Percentiles rank a stretch among this genome's conserved stretches.
phyloP scores from a whole-genome alignment of 257 asterid genomes.

The Jasminum sambac region DNA sequence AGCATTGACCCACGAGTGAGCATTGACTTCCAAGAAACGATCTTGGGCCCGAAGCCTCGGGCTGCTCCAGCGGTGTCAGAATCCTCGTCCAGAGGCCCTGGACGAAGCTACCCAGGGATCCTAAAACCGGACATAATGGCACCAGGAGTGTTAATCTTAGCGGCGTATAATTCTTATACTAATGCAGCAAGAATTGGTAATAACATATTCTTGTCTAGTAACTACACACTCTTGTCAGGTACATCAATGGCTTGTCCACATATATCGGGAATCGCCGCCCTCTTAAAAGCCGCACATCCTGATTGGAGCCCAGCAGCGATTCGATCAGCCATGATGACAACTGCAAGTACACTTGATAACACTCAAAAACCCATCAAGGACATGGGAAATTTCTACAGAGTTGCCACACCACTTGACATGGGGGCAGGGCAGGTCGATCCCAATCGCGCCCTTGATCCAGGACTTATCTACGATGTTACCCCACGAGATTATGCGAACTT shows the following conservation, averaged over 20 bases:
- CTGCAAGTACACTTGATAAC: conserved; percentile 5
- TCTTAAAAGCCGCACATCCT: conserved; percentile 8
- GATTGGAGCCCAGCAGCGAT: conserved; percentile 14
- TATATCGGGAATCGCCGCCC: conserved; percentile 16
- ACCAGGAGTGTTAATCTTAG: conserved; percentile 18
- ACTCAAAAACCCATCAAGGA: conserved; percentile 12
- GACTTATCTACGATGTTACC: not conserved
- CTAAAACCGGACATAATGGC: conserved; percentile 9
- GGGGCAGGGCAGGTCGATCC: conserved; percentile 13
- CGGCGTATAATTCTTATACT: not conserved
- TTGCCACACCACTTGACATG: conserved; percentile 6
- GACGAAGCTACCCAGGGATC: conserved; percentile 7
- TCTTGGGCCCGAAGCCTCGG: not conserved
- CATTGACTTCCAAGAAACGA: conserved; percentile 20
- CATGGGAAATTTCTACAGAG: not conserved
- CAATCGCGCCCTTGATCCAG: conserved; percentile 3
- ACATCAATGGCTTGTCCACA: conserved; percentile 22
- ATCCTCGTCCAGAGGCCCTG: conserved; percentile 15
- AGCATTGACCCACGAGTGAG: conserved; percentile 12
- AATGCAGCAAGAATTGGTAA: not conserved
- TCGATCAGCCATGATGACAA: conserved; percentile 16
- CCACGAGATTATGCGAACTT: not conserved
- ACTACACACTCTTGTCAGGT: conserved; percentile 11
- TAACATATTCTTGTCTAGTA: not conserved
- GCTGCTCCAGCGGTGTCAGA: conserved; percentile 1